These are phyloP conservation scores for Fusarium sp. DNA, from an alignment of 2,329 filamentous ascomycete species.

Conservation along the genomic window DNA sequence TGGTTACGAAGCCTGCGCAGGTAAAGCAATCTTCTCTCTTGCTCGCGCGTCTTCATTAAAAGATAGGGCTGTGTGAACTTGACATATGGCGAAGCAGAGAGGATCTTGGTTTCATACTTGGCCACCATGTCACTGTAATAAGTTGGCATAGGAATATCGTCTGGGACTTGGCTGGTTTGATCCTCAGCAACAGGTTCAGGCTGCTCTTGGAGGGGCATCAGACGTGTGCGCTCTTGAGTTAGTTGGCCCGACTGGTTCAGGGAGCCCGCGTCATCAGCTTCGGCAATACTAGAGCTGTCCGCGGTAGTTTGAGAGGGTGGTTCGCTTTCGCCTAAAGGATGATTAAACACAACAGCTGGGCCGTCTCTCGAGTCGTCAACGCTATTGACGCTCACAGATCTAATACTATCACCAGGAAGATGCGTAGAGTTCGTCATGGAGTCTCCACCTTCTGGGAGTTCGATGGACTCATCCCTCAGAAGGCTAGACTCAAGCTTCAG, in stretches of 20 bases:
- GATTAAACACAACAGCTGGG: constrained; percentile 48
- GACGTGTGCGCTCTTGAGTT: constrained; percentile 43
- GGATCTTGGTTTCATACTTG: constrained; percentile 90
- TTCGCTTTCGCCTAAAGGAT: constrained; percentile 53
- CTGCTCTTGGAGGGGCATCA: constrained; percentile 55
- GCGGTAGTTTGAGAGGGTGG: constrained; percentile 49
- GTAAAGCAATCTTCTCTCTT: constrained; percentile 85
- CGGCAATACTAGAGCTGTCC: constrained; percentile 45
- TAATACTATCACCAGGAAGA: constrained; percentile 54
- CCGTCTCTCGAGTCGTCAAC: constrained; percentile 45
- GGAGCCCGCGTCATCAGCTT: constrained; percentile 46
- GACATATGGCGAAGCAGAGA: constrained; percentile 96
- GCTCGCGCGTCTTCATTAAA: constrained; percentile 89
- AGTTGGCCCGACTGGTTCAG: constrained; percentile 40
- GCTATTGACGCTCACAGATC: constrained; percentile 48
- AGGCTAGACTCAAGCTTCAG: constrained; percentile 94
- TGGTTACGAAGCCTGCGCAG: constrained; percentile 86
- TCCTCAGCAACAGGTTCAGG: constrained; percentile 59
- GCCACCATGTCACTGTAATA: constrained; percentile 96
- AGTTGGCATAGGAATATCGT: constrained; percentile 85
- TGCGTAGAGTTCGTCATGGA: constrained; percentile 54
- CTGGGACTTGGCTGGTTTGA: constrained; percentile 71
- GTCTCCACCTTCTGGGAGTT: constrained; percentile 73
- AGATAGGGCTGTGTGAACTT: constrained; percentile 95
- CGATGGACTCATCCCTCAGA: constrained; percentile 91